A percentile compares a stretch with the other conserved stretches of the same genome.
These are phyloP conservation scores for Cryphonectria naterciae DNA, from an alignment of 2,329 filamentous ascomycete species.

Conservation along the genomic window DNA sequence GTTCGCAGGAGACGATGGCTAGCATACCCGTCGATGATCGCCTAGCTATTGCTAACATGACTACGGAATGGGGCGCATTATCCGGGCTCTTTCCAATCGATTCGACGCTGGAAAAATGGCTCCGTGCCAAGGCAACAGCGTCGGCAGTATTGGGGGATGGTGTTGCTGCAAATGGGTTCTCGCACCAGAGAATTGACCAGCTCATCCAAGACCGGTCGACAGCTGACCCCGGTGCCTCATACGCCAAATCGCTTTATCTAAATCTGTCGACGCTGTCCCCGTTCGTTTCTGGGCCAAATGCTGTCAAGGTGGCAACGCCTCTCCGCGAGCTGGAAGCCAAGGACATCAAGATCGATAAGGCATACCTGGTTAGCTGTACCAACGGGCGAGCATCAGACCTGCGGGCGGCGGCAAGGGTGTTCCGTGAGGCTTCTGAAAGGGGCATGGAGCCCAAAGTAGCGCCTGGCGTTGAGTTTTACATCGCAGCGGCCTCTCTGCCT, in stretches of 20 bases:
- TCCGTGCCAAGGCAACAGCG: constrained; percentile 82
- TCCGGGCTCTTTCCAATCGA: constrained; percentile 19
- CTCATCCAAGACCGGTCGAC: constrained; percentile 67
- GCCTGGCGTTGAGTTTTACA: constrained; percentile 80
- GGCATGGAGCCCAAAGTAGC: constrained; percentile 71
- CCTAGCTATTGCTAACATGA: constrained; percentile 79
- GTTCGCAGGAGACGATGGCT: constrained; percentile 74
- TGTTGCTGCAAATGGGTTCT: constrained; percentile 63
- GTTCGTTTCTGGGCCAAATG: constrained; percentile 86
- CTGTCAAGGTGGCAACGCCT: constrained; percentile 84
- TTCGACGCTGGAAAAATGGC: constrained; percentile 38
- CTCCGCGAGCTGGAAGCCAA: constrained; percentile 72
- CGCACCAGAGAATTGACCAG: constrained; percentile 73
- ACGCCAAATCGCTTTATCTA: constrained; percentile 82
- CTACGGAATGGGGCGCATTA: constrained; percentile 70
- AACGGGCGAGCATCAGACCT: constrained; percentile 84
- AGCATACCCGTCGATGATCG: constrained; percentile 75
- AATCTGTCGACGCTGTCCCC: constrained; percentile 84
- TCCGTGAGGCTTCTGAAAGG: constrained; percentile 71
- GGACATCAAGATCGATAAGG: constrained; percentile 80
- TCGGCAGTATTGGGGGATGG: constrained; percentile 68
- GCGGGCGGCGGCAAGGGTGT: constrained; percentile 79
- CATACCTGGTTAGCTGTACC: constrained; percentile 97
- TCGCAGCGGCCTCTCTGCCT: constrained; percentile 79
- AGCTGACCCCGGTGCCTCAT: constrained; percentile 77